These are phyloP conservation scores for Metschnikowia baotianmanensis DNA, from an alignment of 805 yeast genomes.

Conservation along the genomic window DNA sequence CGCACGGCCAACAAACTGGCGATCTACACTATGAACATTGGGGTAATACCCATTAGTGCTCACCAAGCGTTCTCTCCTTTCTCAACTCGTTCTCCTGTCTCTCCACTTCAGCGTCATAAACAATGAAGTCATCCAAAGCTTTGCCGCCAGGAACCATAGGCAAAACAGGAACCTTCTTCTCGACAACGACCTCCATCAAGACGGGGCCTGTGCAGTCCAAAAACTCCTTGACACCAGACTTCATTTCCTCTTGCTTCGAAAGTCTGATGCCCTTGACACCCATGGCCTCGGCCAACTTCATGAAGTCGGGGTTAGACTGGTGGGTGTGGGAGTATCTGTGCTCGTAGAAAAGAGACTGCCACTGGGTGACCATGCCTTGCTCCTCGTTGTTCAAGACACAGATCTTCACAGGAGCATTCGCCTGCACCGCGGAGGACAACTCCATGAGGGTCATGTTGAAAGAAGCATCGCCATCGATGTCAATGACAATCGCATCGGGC, in stretches of 20 bases:
- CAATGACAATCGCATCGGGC: conserved; percentile 93
- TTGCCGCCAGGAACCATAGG: conserved; percentile 99
- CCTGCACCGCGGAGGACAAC: conserved; percentile 92
- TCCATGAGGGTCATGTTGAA: conserved; percentile 97
- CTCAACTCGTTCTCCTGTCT: conserved; percentile 65
- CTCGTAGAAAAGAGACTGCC: conserved; percentile 97
- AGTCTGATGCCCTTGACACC: conserved; percentile 82
- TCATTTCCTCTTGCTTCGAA: conserved; percentile 59
- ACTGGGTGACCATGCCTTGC: conserved; percentile 99
- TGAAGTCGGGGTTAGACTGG: conserved; percentile 90
- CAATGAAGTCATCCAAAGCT: conserved; percentile 88
- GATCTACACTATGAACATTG: background rate
- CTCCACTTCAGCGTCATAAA: conserved; percentile 81
- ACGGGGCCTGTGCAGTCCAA: conserved; percentile 79
- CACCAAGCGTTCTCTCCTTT: conserved; percentile 69
- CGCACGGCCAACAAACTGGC: background rate
- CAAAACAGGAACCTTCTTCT: conserved; percentile 90
- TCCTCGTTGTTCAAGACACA: conserved; percentile 93
- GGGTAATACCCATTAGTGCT: conserved; percentile 41
- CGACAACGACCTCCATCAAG: conserved; percentile 85
- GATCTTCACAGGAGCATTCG: conserved; percentile 84
- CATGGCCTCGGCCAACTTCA: conserved; percentile 93
- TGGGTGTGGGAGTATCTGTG: conserved; percentile 98
- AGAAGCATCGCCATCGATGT: conserved; percentile 99
- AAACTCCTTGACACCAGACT: conserved; percentile 54